Base-by-base conservation (phyloP, 2,329 filamentous ascomycete genomes). In the Laburnicola sp. region DNA sequence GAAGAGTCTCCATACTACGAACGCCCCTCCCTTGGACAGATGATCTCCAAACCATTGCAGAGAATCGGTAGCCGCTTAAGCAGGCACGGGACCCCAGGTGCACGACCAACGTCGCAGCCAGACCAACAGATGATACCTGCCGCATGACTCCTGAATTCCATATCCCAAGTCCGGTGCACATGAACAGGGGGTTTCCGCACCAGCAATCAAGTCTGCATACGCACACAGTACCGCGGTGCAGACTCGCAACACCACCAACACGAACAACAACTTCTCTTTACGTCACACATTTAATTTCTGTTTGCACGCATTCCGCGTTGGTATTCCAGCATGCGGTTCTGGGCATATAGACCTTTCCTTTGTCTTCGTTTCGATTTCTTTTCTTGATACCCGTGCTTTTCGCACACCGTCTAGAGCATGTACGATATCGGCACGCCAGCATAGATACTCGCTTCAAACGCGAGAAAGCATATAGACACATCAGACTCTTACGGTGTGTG, bases 1-100 rank as follows among this genome's bases (percentile, higher is more conserved):
- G 69, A 72, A 45, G 69, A 72, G 41, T 71, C 68, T 2, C 62
- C 60, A 30, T 72, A 71, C 51, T 72, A 70, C 51, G 63, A 71
- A 40, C 63, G 70, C 7, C 65, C 67, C 0, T 70, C 70, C 6
- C 54, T 70, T 10, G 68, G 69, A n/a, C 64, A 66, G 45, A 65
- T 70, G 41, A 65, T 72, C 11, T 59, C 66, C 1, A 70, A 69
- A 48, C 68, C 70, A 8, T 51, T 71, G 8, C 63, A 66, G 25
- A 70, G 67, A 32, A 66, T 71, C 25, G 63, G 67, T 2, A 69
- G 54, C 45, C 62, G 65, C 9, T 42, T 71, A 32, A 58, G 57
- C 48, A 62, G 65, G 45, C 60, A 62, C 9, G 58, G 44, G 26
- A 64, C 66, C 5, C 54, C 62, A n/a, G 57, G 64, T 25, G 59